These are phyloP conservation scores for Oryza brachyantha DNA, from an alignment of 176 grass and related monocot genomes.

Conservation along the genomic window DNA sequence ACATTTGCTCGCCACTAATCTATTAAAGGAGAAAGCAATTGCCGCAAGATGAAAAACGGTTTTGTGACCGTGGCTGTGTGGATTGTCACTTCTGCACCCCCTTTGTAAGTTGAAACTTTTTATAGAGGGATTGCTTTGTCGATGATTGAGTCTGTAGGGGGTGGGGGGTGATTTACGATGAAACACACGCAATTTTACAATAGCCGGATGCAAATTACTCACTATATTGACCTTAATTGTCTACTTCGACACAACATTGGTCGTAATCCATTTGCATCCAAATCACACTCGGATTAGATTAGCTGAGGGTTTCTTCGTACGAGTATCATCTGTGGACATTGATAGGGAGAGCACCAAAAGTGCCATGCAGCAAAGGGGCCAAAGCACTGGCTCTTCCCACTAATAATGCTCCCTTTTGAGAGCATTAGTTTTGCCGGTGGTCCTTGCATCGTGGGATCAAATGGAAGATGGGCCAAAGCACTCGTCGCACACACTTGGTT, in stretches of 20 bases:
- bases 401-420: not conserved
- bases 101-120: not conserved
- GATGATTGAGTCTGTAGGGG: not conserved
- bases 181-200: too few species aligned
- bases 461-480: too few species aligned
- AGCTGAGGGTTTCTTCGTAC: not conserved
- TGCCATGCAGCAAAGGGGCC: not conserved
- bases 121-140: too few species aligned
- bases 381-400: not conserved
- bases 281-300: too few species aligned
- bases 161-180: too few species aligned
- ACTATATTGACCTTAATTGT: too few species aligned
- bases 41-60: not conserved
- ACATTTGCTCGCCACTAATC: constrained; percentile 13
- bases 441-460: not conserved
- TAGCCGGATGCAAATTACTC: too few species aligned
- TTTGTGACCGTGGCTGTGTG: not conserved
- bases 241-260: too few species aligned
- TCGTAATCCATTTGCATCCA: too few species aligned
- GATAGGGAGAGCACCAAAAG: not conserved
- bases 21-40: constrained; percentile 25
- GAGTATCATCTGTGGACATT: not conserved
- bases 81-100: not conserved
- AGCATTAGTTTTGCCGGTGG: not conserved
- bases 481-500: not conserved